Evolutionary conservation across 2,329 filamentous ascomycete species (phyloP).

Genomic region (Annulohypoxylon truncatum): DNA sequence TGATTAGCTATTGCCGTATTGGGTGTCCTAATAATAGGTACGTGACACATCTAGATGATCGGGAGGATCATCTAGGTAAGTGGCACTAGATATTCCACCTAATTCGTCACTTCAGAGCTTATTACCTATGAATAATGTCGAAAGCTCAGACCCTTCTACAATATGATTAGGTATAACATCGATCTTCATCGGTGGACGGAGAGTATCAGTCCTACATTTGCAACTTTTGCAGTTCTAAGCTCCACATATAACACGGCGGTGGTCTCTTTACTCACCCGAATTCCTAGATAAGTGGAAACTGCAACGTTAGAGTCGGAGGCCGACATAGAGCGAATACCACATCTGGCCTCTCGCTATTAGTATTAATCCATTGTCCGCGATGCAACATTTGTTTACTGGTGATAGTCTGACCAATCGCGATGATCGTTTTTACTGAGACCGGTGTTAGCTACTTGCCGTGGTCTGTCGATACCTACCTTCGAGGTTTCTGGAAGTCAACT

Average conservation of each 20-base stretch:
- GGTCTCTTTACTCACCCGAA: background rate
- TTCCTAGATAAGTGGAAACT: constrained; percentile 2
- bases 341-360: background rate
- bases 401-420: background rate
- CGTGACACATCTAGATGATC: background rate
- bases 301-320: constrained; percentile 7
- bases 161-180: background rate
- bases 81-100: no score
- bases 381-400: background rate
- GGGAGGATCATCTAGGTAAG: no score
- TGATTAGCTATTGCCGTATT: background rate
- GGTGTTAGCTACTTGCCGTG: background rate
- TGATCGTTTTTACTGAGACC: background rate
- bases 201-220: constrained; percentile 1
- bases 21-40: background rate
- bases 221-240: background rate
- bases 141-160: background rate
- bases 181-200: background rate
- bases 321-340: constrained; percentile 12
- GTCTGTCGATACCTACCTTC: background rate
- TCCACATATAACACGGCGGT: background rate
- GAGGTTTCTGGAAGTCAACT: background rate
- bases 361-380: background rate
- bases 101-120: background rate
- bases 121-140: background rate